Evolutionary conservation across 2,329 filamentous ascomycete species (phyloP).

Genomic region (Talaromyces atroroseus): DNA sequence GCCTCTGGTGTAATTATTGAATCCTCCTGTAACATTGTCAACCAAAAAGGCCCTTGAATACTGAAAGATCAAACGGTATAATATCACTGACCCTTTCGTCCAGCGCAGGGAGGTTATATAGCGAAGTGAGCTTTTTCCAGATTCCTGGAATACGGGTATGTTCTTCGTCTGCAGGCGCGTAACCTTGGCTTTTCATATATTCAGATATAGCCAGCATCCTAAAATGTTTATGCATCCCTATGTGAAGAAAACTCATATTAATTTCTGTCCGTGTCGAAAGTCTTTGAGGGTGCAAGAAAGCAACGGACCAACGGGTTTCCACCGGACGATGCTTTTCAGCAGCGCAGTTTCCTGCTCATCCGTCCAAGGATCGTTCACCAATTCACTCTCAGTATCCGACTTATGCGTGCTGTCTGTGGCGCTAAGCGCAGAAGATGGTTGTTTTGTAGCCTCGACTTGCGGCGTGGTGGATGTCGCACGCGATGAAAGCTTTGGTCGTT

Average conservation of each 20-base stretch:
- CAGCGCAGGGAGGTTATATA: constrained; percentile 80
- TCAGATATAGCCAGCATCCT: constrained; percentile 82
- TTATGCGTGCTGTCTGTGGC: constrained; percentile 27
- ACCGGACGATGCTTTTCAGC: constrained; percentile 86
- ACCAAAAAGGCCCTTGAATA: neutral
- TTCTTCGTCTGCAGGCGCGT: constrained; percentile 54
- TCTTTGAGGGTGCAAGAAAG: neutral
- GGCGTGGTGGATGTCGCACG: constrained; percentile 28
- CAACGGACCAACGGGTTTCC: constrained; percentile 82
- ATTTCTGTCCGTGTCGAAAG: neutral
- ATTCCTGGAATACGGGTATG: constrained; percentile 89
- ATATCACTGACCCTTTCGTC: constrained; percentile 64
- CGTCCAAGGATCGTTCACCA: constrained; percentile 74
- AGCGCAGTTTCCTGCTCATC: constrained; percentile 91
- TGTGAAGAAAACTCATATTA: constrained; percentile 5
- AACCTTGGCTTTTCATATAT: constrained; percentile 75
- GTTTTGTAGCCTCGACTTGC: constrained; percentile 24
- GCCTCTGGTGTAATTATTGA: constrained; percentile 41
- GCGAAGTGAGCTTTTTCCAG: constrained; percentile 76
- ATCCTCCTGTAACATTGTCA: constrained; percentile 40
- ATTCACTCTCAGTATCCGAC: constrained; percentile 40
- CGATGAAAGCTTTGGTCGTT: constrained; percentile 53
- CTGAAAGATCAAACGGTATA: neutral
- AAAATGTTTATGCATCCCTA: constrained; percentile 90
- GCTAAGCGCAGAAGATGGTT: constrained; percentile 24